These are phyloP conservation scores for Nitzschia sp. DNA, from an alignment of 108 stramenopile genomes.

Conservation along the genomic window DNA sequence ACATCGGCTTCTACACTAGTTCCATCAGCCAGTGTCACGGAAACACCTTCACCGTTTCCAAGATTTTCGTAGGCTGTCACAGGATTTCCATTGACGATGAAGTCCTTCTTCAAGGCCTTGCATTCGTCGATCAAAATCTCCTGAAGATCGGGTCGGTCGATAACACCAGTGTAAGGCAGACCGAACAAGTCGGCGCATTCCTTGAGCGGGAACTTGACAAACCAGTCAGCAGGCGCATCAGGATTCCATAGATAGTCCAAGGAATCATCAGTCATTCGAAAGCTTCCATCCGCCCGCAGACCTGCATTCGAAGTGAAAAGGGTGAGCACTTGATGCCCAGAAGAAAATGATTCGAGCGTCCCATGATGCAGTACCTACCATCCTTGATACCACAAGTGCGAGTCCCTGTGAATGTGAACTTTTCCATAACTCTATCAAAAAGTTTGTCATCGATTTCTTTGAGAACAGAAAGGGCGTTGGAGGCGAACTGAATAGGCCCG, in stretches of 20 bases:
- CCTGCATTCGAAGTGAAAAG: slow-evolving; percentile 12
- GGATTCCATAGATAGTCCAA: slow-evolving; percentile 80
- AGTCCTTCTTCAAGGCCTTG: slow-evolving; percentile 80
- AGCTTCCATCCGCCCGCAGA: slow-evolving; percentile 81
- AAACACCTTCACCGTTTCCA: slow-evolving; percentile 78
- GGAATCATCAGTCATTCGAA: slow-evolving; percentile 86
- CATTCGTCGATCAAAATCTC: slow-evolving; percentile 95
- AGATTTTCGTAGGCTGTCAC: slow-evolving; percentile 75
- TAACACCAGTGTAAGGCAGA: slow-evolving; percentile 92
- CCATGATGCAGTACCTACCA: slow-evolving; percentile 68
- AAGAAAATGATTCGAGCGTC: neutral
- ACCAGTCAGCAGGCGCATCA: slow-evolving; percentile 91
- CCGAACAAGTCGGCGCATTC: slow-evolving; percentile 54
- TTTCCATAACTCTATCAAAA: slow-evolving; percentile 93
- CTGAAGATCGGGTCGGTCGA: slow-evolving; percentile 96
- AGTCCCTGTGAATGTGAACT: slow-evolving; percentile 96
- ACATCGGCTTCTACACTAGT: slow-evolving; percentile 80
- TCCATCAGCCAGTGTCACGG: slow-evolving; percentile 82
- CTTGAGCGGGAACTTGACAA: slow-evolving; percentile 95
- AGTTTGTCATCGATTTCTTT: slow-evolving; percentile 90
- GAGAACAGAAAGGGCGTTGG: slow-evolving; percentile 91
- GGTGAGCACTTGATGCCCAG: too few species aligned
- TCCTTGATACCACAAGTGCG: slow-evolving; percentile 96
- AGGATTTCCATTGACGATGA: slow-evolving; percentile 79
- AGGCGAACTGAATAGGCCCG: slow-evolving; percentile 97